These are phyloP conservation scores for Ziziphus jujuba DNA, from an alignment of 306 rosid genomes.

Conservation along the genomic window DNA sequence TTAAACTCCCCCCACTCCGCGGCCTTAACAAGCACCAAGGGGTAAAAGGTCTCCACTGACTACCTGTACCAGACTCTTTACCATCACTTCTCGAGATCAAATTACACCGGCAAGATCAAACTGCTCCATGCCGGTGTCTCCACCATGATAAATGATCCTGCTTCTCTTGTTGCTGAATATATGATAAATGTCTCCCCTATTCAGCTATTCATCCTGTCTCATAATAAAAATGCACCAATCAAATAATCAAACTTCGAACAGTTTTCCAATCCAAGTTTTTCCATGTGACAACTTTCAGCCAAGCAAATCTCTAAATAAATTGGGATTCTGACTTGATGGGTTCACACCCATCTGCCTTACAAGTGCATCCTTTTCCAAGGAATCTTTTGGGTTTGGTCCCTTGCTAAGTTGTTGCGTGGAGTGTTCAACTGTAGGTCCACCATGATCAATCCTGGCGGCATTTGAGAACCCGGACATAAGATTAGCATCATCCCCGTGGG, in stretches of 20 bases:
- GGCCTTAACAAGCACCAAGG: too few relatives aligned
- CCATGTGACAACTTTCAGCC: conserved; percentile 39
- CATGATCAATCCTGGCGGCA: conserved; percentile 25
- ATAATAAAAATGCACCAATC: conserved; percentile 19
- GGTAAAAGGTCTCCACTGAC: too few relatives aligned
- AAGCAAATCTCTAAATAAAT: conserved; percentile 70
- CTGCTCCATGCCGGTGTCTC: too few relatives aligned
- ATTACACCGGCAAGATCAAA: too few relatives aligned
- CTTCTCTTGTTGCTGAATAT: too few relatives aligned
- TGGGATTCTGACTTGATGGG: conserved; percentile 76
- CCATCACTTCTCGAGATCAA: too few relatives aligned
- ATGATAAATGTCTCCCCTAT: not conserved
- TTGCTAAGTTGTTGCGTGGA: conserved; percentile 45
- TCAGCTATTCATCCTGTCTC: conserved; percentile 23
- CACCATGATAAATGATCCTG: too few relatives aligned
- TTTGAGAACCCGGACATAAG: conserved; percentile 46
- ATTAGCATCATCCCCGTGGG: conserved; percentile 38
- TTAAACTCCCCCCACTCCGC: too few relatives aligned
- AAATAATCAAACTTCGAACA: conserved; percentile 1
- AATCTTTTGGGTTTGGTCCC: conserved; percentile 51
- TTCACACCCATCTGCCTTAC: conserved; percentile 93
- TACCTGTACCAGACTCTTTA: too few relatives aligned
- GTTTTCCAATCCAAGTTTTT: not conserved
- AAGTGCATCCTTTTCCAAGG: conserved; percentile 72
- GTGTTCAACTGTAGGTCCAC: conserved; percentile 29